These are phyloP conservation scores for Calonectria pseudoturangicola DNA, from an alignment of 2,329 filamentous ascomycete species.

Conservation along the genomic window DNA sequence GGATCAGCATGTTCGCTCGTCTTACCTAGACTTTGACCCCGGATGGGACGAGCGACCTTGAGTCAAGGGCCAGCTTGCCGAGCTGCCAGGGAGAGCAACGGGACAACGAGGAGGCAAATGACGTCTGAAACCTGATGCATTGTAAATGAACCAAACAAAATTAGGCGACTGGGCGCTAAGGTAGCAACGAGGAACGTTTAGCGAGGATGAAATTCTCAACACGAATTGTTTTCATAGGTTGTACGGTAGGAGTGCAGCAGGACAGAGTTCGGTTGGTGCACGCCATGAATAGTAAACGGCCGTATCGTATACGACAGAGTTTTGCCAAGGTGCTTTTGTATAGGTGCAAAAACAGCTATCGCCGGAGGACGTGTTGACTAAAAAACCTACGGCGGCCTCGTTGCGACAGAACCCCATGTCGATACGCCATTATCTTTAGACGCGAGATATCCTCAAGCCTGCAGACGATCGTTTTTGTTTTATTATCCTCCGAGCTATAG, in stretches of 20 bases:
- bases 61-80: too few species aligned
- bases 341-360: conserved; percentile 21
- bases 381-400: not conserved
- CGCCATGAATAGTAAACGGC: conserved; percentile 13
- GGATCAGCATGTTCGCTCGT: not conserved
- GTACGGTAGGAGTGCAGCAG: not conserved
- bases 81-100: not conserved
- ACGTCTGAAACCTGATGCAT: conserved; percentile 18
- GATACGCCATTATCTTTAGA: conserved; percentile 5
- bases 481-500: not conserved
- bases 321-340: conserved; percentile 18
- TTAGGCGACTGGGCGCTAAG: not conserved
- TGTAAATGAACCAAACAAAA: not conserved
- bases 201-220: conserved; percentile 1
- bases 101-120: not conserved
- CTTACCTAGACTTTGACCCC: conserved; percentile 20
- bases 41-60: conserved; percentile 12
- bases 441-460: conserved; percentile 2
- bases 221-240: not conserved
- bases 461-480: not conserved
- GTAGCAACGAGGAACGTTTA: conserved; percentile 8
- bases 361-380: not conserved
- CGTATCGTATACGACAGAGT: conserved; percentile 15
- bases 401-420: conserved; percentile 15
- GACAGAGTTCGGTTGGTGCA: conserved; percentile 5